phyloP scores from a whole-genome alignment of 2,329 filamentous ascomycete genomes.

The Talaromyces sp. region DNA sequence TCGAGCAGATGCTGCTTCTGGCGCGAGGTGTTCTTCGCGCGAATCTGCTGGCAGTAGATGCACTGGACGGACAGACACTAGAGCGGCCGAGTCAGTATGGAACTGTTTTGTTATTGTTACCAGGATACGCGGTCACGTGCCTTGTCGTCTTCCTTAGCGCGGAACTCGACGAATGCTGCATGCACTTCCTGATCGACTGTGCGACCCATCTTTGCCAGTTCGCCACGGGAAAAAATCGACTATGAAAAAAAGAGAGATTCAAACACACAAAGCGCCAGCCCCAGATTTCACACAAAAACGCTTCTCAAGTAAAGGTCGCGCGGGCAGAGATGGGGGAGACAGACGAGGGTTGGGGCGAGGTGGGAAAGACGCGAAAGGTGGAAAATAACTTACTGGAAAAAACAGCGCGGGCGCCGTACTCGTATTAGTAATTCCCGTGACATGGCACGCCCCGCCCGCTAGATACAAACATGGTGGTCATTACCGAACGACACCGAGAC shows the following conservation, averaged over 20 bases:
- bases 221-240: background rate
- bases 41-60: conserved; percentile 49
- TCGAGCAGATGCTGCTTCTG: conserved; percentile 49
- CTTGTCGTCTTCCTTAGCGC: conserved; percentile 50
- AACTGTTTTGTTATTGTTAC: conserved; percentile 25
- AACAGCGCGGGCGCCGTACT: conserved; percentile 8
- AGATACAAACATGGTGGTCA: conserved; percentile 9
- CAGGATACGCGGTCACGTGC: conserved; percentile 31
- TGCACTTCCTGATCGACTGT: conserved; percentile 50
- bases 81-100: conserved; percentile 29
- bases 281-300: background rate
- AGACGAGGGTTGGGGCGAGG: background rate
- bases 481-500: conserved; percentile 3
- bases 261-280: background rate
- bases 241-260: background rate
- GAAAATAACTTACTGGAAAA: conserved; percentile 12
- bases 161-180: conserved; percentile 49
- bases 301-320: background rate
- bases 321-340: background rate
- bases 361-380: conserved; percentile 7
- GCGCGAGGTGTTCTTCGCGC: conserved; percentile 49
- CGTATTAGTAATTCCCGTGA: conserved; percentile 11
- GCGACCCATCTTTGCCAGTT: conserved; percentile 39
- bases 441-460: conserved; percentile 3
- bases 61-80: conserved; percentile 50